phyloP scores from a whole-genome alignment of 2,329 filamentous ascomycete genomes.

The Diaporthe sp. region DNA sequence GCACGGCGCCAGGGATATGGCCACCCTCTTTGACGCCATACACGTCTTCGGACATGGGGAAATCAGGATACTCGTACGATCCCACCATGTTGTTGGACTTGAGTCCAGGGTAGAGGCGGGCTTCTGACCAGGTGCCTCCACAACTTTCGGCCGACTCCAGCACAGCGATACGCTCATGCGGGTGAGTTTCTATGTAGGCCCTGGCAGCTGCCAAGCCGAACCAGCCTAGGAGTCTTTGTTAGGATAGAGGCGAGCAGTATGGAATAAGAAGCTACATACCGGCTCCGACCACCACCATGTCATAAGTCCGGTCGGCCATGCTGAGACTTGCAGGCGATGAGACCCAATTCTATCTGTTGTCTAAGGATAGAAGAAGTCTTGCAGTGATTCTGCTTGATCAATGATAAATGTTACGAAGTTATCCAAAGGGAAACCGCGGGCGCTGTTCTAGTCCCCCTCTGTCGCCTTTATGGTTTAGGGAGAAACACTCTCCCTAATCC shows the following conservation, averaged over 20 bases:
- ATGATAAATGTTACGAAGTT: background rate
- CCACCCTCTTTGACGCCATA: slow-evolving; percentile 50
- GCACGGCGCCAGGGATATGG: slow-evolving; percentile 49
- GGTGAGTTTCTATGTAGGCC: slow-evolving; percentile 61
- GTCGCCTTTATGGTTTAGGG: slow-evolving; percentile 13
- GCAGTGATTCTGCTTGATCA: background rate
- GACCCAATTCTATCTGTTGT: background rate
- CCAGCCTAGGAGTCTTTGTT: slow-evolving; percentile 49
- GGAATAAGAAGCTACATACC: slow-evolving; percentile 11
- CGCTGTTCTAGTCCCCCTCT: background rate
- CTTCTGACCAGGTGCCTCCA: slow-evolving; percentile 70
- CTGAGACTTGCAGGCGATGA: background rate
- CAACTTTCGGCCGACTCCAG: slow-evolving; percentile 61
- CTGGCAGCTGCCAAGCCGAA: slow-evolving; percentile 63
- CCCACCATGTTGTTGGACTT: slow-evolving; percentile 73
- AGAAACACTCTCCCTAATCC: background rate
- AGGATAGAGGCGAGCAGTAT: background rate
- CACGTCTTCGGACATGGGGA: slow-evolving; percentile 63
- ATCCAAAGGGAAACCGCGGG: background rate
- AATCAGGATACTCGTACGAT: slow-evolving; percentile 72
- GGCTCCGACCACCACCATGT: slow-evolving; percentile 35
- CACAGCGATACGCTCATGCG: slow-evolving; percentile 56
- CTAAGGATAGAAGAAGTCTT: background rate
- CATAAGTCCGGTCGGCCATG: slow-evolving; percentile 26
- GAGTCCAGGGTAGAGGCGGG: slow-evolving; percentile 69